These are phyloP conservation scores for Buddleja alternifolia DNA, from an alignment of 257 asterid genomes.

Conservation along the genomic window DNA sequence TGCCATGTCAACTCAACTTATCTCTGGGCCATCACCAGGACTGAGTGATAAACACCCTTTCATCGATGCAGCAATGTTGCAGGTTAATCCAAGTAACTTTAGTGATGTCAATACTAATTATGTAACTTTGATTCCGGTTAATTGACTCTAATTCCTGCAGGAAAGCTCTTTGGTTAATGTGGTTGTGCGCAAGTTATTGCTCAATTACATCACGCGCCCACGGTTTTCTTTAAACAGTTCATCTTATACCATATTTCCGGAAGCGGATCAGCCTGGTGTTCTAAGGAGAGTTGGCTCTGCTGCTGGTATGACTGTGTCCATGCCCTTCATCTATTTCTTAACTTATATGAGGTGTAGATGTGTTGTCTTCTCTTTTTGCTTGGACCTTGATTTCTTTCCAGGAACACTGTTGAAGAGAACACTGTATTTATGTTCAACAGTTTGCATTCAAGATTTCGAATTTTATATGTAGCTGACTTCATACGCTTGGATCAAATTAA, in stretches of 20 bases:
- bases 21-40: conserved; percentile 90
- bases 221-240: conserved; percentile 52
- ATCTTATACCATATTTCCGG: conserved; percentile 60
- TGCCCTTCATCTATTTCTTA: conserved; percentile 10
- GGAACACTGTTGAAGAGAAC: conserved; percentile 6
- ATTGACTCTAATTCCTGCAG: conserved; percentile 50
- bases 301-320: conserved; percentile 64
- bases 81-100: conserved; percentile 50
- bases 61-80: conserved; percentile 82
- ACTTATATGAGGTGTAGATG: conserved; percentile 15
- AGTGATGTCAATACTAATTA: conserved; percentile 13
- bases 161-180: conserved; percentile 68
- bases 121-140: conserved; percentile 17
- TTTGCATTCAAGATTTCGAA: conserved; percentile 13
- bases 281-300: conserved; percentile 90
- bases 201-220: conserved; percentile 73
- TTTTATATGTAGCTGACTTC: conserved; percentile 19
- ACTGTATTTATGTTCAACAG: background rate
- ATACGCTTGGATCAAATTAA: background rate
- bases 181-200: conserved; percentile 67
- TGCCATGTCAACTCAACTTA: conserved; percentile 91
- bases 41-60: conserved; percentile 86
- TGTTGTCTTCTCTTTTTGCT: conserved; percentile 17
- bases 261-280: conserved; percentile 77
- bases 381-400: conserved; percentile 12